phyloP scores from a whole-genome alignment of 345 rosid genomes.

The Populus tremula region DNA sequence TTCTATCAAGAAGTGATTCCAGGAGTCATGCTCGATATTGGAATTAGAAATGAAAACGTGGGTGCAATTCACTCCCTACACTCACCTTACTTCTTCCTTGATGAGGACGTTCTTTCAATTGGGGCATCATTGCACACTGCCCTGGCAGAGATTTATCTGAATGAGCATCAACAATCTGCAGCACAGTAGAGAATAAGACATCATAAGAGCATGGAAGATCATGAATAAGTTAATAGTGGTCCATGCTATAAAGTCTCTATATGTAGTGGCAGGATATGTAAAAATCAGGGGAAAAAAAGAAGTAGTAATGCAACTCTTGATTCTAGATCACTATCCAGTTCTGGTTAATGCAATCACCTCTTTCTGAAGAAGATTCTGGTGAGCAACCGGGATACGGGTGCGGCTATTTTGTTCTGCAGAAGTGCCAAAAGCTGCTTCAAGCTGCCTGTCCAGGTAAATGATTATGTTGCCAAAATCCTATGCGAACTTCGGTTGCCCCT shows the following conservation, averaged over 20 bases:
- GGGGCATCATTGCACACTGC: slow-evolving; percentile 76
- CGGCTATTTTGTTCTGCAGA: not conserved
- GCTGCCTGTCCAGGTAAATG: not conserved
- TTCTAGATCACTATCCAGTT: not conserved
- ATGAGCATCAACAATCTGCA: slow-evolving; percentile 41
- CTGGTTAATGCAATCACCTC: too few relatives aligned
- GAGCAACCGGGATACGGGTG: not conserved
- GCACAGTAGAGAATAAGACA: not conserved
- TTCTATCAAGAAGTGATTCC: slow-evolving; percentile 74
- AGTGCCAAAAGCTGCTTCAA: too few relatives aligned
- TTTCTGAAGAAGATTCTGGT: not conserved
- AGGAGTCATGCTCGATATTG: slow-evolving; percentile 64
- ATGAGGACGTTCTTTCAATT: slow-evolving; percentile 72
- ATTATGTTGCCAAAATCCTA: too few relatives aligned
- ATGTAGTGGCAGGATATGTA: not conserved
- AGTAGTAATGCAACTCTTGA: not conserved
- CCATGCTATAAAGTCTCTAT: not conserved
- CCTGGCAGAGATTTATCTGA: slow-evolving; percentile 58
- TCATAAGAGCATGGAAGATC: not conserved
- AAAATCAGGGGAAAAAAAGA: not conserved
- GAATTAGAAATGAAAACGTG: slow-evolving; percentile 59
- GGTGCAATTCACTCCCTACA: slow-evolving; percentile 68
- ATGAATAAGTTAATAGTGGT: not conserved
- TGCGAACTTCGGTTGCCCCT: too few relatives aligned
- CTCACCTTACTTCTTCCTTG: slow-evolving; percentile 71